Conservation (phyloP, 192 early-diverging fungal species). For the Cetraspora pellucida region DNA sequence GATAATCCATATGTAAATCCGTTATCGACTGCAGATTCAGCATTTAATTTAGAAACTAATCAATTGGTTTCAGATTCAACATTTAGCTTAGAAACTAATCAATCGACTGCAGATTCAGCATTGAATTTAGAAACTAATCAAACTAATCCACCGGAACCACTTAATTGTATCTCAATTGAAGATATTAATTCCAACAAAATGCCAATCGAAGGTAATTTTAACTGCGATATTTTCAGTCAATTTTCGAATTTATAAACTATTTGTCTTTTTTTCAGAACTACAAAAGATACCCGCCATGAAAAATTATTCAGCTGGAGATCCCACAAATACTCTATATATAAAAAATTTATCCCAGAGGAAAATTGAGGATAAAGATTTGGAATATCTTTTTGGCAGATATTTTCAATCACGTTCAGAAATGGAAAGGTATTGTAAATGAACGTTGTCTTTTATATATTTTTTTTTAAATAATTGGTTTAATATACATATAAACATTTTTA, state of each 20-base stretch:
- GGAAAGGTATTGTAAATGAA: constrained; percentile 5
- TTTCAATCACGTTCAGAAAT: constrained; percentile 1
- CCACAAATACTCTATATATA: constrained; percentile 44
- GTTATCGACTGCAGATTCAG: neutral
- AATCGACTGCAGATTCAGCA: neutral
- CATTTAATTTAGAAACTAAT: constrained; percentile 17
- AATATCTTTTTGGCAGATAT: constrained; percentile 39
- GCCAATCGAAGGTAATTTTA: constrained; percentile 7
- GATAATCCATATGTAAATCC: no score
- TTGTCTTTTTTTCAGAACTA: constrained; percentile 36
- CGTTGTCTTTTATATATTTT: neutral
- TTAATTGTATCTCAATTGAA: constrained; percentile 23
- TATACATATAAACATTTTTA: constrained; percentile 17
- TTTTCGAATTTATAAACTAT: neutral
- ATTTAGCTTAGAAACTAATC: constrained; percentile 17
- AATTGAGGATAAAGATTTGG: constrained; percentile 38
- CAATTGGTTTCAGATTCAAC: neutral
- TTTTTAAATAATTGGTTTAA: constrained; percentile 4
- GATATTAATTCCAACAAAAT: constrained; percentile 31
- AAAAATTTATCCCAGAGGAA: constrained; percentile 50
- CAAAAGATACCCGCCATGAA: constrained; percentile 45
- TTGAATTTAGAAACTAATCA: constrained; percentile 13
- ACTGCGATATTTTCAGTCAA: neutral
- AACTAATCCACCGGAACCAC: neutral
- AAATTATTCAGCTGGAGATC: constrained; percentile 43